Conservation (phyloP, 73 alveolate genomes). For the Paramecium sexaurelia region DNA sequence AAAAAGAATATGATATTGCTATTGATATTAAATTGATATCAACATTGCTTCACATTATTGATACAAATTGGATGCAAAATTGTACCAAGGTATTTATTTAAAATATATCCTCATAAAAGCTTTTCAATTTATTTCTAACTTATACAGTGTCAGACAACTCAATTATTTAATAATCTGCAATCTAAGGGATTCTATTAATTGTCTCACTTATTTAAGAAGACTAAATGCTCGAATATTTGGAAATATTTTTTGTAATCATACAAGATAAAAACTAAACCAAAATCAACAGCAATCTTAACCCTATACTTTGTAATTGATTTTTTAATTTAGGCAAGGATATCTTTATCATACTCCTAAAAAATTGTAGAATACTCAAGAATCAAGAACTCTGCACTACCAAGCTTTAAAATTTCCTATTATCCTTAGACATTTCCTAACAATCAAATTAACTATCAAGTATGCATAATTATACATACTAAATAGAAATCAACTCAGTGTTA, state of each 20-base stretch:
- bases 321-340: conserved; percentile 38
- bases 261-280: neutral
- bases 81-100: neutral
- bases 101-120: neutral
- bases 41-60: conserved; percentile 19
- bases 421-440: neutral
- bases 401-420: neutral
- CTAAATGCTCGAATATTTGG: neutral
- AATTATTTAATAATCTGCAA: conserved; percentile 7
- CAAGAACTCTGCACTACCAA: neutral
- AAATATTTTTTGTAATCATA: neutral
- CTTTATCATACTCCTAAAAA: neutral
- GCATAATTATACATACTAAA: neutral
- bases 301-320: neutral
- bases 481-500: neutral
- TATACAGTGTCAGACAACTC: neutral
- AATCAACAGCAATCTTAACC: neutral
- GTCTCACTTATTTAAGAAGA: neutral
- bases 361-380: neutral
- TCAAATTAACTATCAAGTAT: neutral
- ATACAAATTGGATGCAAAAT: neutral
- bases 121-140: neutral
- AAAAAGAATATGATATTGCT: neutral
- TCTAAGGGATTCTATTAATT: neutral
- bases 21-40: conserved; percentile 8